phyloP scores from a whole-genome alignment of 306 rosid genomes.

The Rosa rugosa region DNA sequence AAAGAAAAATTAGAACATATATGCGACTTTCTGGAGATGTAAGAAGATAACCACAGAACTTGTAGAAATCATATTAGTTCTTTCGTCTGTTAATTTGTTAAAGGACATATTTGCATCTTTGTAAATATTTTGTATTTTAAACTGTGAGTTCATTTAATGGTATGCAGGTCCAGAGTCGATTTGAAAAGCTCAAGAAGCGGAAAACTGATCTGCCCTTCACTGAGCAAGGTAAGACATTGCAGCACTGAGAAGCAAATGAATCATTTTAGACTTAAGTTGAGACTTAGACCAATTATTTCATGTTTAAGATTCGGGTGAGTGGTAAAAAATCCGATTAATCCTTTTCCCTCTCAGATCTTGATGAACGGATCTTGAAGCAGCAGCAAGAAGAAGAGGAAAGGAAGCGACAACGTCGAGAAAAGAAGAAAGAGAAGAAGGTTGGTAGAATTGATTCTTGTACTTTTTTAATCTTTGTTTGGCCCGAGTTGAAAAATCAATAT shows the following conservation, averaged over 20 bases:
- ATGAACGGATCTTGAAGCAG: conserved; percentile 83
- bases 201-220: conserved; percentile 75
- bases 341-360: conserved; percentile 60
- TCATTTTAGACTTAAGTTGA: conserved; percentile 3
- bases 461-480: conserved; percentile 8
- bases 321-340: conserved; percentile 1
- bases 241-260: conserved; percentile 1
- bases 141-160: conserved; percentile 33
- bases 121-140: not conserved
- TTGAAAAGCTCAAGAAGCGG: conserved; percentile 83
- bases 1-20: not conserved
- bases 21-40: not conserved
- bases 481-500: not conserved
- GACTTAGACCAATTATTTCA: not conserved
- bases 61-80: not conserved
- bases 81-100: not conserved
- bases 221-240: conserved; percentile 72
- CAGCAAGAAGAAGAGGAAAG: conserved; percentile 98
- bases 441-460: conserved; percentile 21
- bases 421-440: conserved; percentile 91
- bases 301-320: conserved; percentile 1
- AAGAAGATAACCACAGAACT: not conserved
- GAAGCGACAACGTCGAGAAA: conserved; percentile 86
- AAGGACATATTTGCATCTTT: not conserved
- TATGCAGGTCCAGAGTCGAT: conserved; percentile 83